A percentile compares a stretch with the other conserved stretches of the same genome.
phyloP scores from a whole-genome alignment of 345 rosid genomes.

The Cardamine resedifolia region DNA sequence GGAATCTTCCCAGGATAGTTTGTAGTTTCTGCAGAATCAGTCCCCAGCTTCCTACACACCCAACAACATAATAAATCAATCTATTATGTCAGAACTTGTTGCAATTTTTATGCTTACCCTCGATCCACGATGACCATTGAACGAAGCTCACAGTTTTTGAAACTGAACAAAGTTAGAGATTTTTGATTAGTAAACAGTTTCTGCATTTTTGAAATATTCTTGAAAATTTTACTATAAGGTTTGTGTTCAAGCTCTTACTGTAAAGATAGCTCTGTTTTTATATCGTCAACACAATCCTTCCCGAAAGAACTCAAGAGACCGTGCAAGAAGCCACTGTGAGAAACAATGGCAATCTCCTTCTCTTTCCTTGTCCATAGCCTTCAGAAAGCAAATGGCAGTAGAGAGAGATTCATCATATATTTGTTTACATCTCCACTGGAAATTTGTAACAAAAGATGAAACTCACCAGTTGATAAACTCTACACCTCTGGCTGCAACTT shows the following conservation, averaged over 20 bases:
- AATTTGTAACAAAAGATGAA: background rate
- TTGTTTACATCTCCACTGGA: background rate
- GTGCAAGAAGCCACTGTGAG: constrained; percentile 71
- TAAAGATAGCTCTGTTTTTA: constrained; percentile 56
- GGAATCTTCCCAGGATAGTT: constrained; percentile 36
- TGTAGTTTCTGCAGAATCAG: constrained; percentile 21
- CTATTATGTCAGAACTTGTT: background rate
- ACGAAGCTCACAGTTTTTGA: constrained; percentile 77
- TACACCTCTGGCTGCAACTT: constrained; percentile 75
- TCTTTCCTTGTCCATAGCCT: constrained; percentile 82
- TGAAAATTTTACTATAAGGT: background rate
- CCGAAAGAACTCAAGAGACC: constrained; percentile 60
- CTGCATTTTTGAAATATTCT: constrained; percentile 4
- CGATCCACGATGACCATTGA: constrained; percentile 63
- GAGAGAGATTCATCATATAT: background rate
- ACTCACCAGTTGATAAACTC: constrained; percentile 66
- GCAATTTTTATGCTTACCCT: constrained; percentile 43
- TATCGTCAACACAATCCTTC: constrained; percentile 47
- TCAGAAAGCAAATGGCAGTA: background rate
- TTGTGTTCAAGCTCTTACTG: constrained; percentile 50
- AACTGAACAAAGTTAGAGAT: constrained; percentile 43
- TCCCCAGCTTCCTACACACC: constrained; percentile 28
- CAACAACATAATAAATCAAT: background rate
- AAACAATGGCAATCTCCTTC: constrained; percentile 80
- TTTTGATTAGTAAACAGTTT: constrained; percentile 11